These are phyloP conservation scores for Neurospora tetrasperma DNA, from an alignment of 495 filamentous ascomycete genomes.

Conservation along the genomic window DNA sequence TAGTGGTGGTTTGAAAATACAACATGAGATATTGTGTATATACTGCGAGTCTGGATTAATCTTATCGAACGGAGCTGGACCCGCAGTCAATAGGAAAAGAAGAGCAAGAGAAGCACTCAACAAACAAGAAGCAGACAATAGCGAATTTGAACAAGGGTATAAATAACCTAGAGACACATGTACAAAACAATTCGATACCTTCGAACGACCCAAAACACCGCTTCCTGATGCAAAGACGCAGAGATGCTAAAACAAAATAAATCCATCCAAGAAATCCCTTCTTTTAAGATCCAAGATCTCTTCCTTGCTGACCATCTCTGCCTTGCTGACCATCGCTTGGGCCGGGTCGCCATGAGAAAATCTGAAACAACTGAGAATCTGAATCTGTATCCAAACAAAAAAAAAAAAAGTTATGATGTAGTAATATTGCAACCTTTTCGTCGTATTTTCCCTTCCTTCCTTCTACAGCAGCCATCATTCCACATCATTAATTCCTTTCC, in stretches of 20 bases:
- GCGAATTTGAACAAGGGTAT: not conserved
- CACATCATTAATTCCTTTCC: slow-evolving; percentile 1
- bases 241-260: not conserved
- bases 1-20: too few relatives aligned
- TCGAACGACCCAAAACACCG: not conserved
- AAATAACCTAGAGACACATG: not conserved
- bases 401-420: not conserved
- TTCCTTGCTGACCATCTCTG: not conserved
- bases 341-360: not conserved
- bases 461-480: not conserved
- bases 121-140: not conserved
- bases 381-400: not conserved
- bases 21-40: too few relatives aligned
- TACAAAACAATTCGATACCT: not conserved
- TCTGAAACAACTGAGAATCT: not conserved
- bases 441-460: not conserved
- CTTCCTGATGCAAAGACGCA: not conserved
- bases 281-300: not conserved
- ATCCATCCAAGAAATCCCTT: not conserved
- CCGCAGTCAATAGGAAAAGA: not conserved
- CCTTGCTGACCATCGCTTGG: not conserved
- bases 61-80: not conserved
- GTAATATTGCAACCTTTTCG: not conserved
- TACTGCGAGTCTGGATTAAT: too few relatives aligned
- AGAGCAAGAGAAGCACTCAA: not conserved